Conservation (phyloP, 106 monocot species). For the Cymbidium sinense region DNA sequence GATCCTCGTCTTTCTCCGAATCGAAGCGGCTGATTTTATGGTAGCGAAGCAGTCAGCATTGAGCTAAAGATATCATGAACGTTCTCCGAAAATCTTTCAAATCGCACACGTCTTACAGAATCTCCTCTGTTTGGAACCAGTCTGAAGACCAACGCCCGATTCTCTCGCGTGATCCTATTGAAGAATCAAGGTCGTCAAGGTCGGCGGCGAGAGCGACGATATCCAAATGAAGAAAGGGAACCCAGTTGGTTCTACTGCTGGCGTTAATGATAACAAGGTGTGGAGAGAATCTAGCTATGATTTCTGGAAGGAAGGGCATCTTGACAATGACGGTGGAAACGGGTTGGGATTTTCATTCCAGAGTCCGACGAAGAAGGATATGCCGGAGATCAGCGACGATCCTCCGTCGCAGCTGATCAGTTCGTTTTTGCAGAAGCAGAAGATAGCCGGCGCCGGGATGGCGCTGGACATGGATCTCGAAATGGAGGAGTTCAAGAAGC, state of each 20-base stretch:
- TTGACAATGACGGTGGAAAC: not conserved
- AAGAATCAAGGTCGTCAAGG: constrained; percentile 17
- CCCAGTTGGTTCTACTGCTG: too few relatives aligned
- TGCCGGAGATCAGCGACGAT: constrained; percentile 20
- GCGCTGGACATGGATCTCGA: constrained; percentile 46
- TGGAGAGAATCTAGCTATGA: constrained; percentile 26
- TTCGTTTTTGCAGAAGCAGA: constrained; percentile 35
- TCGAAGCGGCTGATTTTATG: too few relatives aligned
- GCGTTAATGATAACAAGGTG: not conserved
- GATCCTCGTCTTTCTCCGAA: too few relatives aligned
- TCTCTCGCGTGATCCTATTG: constrained; percentile 16
- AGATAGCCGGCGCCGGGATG: constrained; percentile 24
- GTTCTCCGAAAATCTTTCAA: not conserved
- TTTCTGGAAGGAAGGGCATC: constrained; percentile 14
- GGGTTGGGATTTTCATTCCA: constrained; percentile 3
- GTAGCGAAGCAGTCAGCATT: too few relatives aligned
- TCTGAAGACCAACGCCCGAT: constrained; percentile 34
- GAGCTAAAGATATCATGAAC: not conserved
- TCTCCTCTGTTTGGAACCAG: not conserved
- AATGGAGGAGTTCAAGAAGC: constrained; percentile 44
- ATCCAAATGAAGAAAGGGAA: too few relatives aligned
- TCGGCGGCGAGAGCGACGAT: constrained; percentile 21
- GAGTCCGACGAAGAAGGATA: not conserved
- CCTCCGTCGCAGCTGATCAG: constrained; percentile 40
- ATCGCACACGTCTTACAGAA: not conserved